A percentile compares a stretch with the other conserved stretches of the same genome.
Evolutionary conservation across 768 basidiomycete species (phyloP).

Genomic region (Leccinum incarnatum): DNA sequence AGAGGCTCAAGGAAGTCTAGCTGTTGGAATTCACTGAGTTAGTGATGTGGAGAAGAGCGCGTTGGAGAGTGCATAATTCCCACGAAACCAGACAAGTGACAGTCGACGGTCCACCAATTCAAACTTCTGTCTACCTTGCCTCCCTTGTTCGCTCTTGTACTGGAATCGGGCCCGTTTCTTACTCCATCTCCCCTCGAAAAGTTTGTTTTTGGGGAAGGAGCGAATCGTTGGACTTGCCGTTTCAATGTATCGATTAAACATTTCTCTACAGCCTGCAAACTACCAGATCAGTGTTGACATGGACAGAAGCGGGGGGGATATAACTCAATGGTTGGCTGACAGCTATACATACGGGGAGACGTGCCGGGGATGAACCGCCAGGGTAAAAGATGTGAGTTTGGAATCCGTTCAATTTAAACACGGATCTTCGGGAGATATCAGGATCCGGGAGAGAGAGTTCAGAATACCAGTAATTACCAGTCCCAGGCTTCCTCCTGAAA

Average conservation of each 20-base stretch:
- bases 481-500: neutral
- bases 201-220: no score
- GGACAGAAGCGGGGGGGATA: neutral
- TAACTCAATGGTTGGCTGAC: neutral
- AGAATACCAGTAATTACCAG: neutral
- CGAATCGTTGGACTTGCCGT: neutral
- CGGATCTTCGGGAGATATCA: neutral
- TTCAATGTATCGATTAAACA: neutral
- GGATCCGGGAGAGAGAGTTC: neutral
- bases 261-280: neutral
- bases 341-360: neutral
- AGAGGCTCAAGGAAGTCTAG: neutral
- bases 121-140: no score
- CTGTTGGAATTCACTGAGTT: neutral
- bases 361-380: neutral
- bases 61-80: neutral
- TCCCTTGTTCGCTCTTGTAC: neutral
- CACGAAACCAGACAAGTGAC: neutral
- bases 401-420: neutral
- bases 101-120: no score
- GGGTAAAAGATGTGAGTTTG: neutral
- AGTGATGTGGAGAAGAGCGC: neutral
- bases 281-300: neutral
- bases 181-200: neutral
- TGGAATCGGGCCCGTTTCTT: neutral